Evolutionary conservation across 768 basidiomycete genomes (phyloP), one percentile per base, ranked within the genome.

Genomic region (Suillus variegatus): DNA sequence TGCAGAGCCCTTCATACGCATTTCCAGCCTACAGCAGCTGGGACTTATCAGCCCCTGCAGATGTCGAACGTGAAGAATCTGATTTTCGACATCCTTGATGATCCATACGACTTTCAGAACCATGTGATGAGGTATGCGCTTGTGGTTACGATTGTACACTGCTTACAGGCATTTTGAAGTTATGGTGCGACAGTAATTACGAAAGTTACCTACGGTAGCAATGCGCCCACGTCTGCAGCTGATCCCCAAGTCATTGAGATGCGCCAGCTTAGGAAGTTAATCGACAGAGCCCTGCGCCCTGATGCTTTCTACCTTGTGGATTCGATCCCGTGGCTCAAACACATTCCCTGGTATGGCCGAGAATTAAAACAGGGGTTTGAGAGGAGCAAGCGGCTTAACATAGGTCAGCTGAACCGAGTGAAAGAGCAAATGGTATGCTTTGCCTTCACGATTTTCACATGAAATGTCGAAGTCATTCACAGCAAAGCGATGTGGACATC

Each of bases 241-340:
- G 51, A 52, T 28, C 51, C 51, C 25, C 25, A 16, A 28, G 51
- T 52, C 25, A 28, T 52, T 28, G 51, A 52, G 25, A 52, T 52
- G 25, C 25, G 51, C 7, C 25, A 52, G 25, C 51, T 52, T 7
- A 52, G 51, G 51, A 25, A 28, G 51, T 9, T 52, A 4, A 52
- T 80, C 3, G 68, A 72, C 41, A 41, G 51, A 3, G 72, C 71
- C 2, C 60, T 52, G 51, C 25, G 51, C 25, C 25, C 25, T 16
- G 51, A 52, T 52, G 51, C 51, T 52, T 52, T 28, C 25, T 52
- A 52, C 25, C 25, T 52, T 12, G 25, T 52, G 25, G 51, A 52
- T 14, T 52, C 14, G 16, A 52, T 52, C 14, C 25, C 25, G 16
- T 28, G 51, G 25, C 51, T 52, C 1, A 52, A 28, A 28, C 14